Evolutionary conservation across 1,139 yeast genomes (phyloP).

Genomic region (Zygotorulaspora mrakii): DNA sequence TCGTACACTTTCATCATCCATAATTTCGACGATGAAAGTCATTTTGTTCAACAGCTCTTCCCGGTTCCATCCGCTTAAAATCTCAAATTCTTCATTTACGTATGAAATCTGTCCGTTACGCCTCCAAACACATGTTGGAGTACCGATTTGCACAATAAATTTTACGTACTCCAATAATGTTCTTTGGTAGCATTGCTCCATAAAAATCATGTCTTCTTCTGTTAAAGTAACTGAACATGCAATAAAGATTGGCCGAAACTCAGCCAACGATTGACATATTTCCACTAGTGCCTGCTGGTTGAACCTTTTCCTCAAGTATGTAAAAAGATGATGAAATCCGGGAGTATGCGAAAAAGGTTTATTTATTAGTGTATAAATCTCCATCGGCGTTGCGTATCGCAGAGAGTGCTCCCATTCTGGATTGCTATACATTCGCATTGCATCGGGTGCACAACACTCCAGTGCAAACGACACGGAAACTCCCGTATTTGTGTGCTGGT

Average conservation of each 20-base stretch:
- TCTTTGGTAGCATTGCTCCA: constrained; percentile 95
- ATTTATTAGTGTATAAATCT: constrained; percentile 69
- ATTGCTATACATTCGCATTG: constrained; percentile 20
- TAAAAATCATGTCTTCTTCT: constrained; percentile 86
- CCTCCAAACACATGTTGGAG: constrained; percentile 95
- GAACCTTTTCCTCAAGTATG: constrained; percentile 69
- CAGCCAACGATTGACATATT: constrained; percentile 86
- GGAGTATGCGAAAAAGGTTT: constrained; percentile 85
- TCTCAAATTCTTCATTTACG: constrained; percentile 87
- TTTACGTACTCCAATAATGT: constrained; percentile 85
- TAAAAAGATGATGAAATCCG: constrained; percentile 79
- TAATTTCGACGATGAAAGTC: constrained; percentile 79
- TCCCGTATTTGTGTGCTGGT: constrained; percentile 1
- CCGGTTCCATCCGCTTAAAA: constrained; percentile 84
- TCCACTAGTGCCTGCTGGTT: constrained; percentile 65
- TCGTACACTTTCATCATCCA: constrained; percentile 83
- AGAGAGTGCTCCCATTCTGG: constrained; percentile 37
- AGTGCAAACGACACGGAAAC: constrained; percentile 27
- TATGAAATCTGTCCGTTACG: constrained; percentile 94
- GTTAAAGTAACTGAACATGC: constrained; percentile 87
- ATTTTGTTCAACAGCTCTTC: constrained; percentile 60
- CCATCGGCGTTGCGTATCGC: constrained; percentile 64
- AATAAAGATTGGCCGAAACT: constrained; percentile 84
- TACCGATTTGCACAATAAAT: constrained; percentile 78
- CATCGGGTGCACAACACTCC: constrained; percentile 27